Evolutionary conservation across 2,329 filamentous ascomycete species (phyloP).

Genomic region (Dendryphion nanum): DNA sequence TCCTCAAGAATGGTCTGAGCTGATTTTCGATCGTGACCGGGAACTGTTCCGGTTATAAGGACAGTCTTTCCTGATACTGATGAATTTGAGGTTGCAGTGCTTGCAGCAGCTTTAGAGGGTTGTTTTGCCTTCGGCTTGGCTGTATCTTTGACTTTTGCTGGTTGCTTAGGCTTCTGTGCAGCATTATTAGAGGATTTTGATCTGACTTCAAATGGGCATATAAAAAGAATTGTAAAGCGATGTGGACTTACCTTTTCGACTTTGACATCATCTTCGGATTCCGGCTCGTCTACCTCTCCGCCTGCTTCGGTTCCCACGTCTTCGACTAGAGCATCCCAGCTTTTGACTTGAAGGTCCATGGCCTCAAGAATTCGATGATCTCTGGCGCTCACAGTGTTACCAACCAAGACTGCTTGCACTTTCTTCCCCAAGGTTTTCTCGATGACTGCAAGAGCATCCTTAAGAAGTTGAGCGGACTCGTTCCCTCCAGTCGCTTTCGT

Average conservation of each 20-base stretch:
- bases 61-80: conserved; percentile 14
- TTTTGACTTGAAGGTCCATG: conserved; percentile 77
- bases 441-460: conserved; percentile 17
- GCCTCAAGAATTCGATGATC: conserved; percentile 81
- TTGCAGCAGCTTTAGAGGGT: background rate
- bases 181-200: too few species aligned
- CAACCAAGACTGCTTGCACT: conserved; percentile 66
- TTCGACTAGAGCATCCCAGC: conserved; percentile 71
- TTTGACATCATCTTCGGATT: conserved; percentile 14
- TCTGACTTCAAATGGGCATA: too few species aligned
- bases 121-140: conserved; percentile 3
- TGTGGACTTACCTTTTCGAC: too few species aligned
- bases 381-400: conserved; percentile 82
- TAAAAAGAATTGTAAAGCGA: too few species aligned
- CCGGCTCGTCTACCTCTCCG: conserved; percentile 12
- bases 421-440: conserved; percentile 23
- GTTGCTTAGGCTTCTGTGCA: conserved; percentile 10
- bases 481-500: too few species aligned
- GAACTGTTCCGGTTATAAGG: conserved; percentile 14
- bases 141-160: conserved; percentile 11
- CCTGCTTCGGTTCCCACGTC: conserved; percentile 18
- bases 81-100: too few species aligned
- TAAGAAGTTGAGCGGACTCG: too few species aligned
- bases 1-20: conserved; percentile 14
- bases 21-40: conserved; percentile 15